Conservation (phyloP, 495 filamentous ascomycete genomes). For the Podospora comata region DNA sequence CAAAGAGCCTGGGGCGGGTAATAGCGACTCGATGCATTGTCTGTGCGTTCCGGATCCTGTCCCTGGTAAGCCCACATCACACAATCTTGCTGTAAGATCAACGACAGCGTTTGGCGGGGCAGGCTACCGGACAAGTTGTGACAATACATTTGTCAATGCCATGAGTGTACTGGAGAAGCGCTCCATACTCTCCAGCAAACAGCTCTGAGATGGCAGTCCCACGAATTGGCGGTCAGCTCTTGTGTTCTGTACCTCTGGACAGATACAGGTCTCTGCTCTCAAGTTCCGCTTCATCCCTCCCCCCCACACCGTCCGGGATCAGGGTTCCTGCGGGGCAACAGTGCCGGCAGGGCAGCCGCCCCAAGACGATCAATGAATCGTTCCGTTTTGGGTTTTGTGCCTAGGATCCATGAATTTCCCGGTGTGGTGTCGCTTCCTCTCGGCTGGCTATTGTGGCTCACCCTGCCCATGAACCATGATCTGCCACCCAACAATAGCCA, state of each 20-base stretch:
- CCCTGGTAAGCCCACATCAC: constrained; percentile 25
- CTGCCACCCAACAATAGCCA: neutral
- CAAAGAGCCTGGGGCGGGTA: constrained; percentile 5
- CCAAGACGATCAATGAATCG: constrained; percentile 36
- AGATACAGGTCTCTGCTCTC: constrained; percentile 6
- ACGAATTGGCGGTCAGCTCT: constrained; percentile 40
- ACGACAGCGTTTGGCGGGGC: constrained; percentile 27
- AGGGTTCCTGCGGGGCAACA: constrained; percentile 25
- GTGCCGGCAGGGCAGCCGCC: constrained; percentile 6
- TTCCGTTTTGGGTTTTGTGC: constrained; percentile 18
- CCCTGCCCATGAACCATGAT: constrained; percentile 13
- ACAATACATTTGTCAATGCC: constrained; percentile 25
- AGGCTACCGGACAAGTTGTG: constrained; percentile 24
- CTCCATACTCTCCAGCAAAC: neutral
- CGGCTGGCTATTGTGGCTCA: neutral
- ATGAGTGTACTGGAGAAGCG: too few species aligned
- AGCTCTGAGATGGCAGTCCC: neutral
- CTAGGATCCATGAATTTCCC: constrained; percentile 10
- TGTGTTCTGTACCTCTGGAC: constrained; percentile 1
- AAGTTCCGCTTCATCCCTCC: constrained; percentile 17
- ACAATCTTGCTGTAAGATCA: constrained; percentile 25
- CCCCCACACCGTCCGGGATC: constrained; percentile 30
- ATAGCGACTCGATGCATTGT: constrained; percentile 20
- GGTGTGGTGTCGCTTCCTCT: constrained; percentile 7
- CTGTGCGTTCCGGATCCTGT: constrained; percentile 33